A percentile compares a stretch with the other conserved stretches of the same genome.
Conservation (phyloP, 768 basidiomycete genomes). For the Lactifluus rugatus region DNA sequence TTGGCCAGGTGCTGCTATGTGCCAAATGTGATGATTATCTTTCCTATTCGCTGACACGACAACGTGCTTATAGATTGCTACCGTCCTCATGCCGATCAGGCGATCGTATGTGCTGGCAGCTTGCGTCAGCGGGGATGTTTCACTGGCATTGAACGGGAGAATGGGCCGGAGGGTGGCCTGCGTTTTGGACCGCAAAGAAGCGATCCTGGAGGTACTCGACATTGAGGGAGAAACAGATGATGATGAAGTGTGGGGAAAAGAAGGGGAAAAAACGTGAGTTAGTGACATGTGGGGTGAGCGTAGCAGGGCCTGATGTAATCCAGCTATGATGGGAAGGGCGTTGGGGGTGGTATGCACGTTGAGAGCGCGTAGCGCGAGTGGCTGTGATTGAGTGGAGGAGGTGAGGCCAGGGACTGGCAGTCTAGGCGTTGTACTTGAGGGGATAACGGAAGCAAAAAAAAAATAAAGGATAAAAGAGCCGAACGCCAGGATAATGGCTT, state of each 20-base stretch:
- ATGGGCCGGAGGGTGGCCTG: constrained; percentile 66
- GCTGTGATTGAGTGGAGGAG: constrained; percentile 7
- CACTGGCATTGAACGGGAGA: constrained; percentile 66
- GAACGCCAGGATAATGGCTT: background rate
- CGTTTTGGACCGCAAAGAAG: constrained; percentile 56
- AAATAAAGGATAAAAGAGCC: constrained; percentile 11
- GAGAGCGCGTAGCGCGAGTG: background rate
- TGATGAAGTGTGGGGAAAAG: constrained; percentile 22
- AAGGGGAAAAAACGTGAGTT: constrained; percentile 5
- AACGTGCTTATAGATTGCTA: constrained; percentile 35
- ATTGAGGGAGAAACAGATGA: constrained; percentile 43
- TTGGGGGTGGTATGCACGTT: background rate
- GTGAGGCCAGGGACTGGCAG: constrained; percentile 1
- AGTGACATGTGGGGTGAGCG: background rate
- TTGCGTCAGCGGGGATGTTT: constrained; percentile 42
- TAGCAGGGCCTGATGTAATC: background rate
- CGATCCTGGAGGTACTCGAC: constrained; percentile 62
- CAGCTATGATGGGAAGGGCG: background rate
- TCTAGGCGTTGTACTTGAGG: background rate
- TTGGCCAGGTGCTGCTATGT: constrained; percentile 49
- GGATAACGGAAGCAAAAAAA: constrained; percentile 12
- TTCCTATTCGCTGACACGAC: constrained; percentile 8
- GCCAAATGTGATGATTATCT: constrained; percentile 18
- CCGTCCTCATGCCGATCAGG: constrained; percentile 42
- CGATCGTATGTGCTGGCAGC: constrained; percentile 47